A percentile compares a stretch with the other conserved stretches of the same genome.
These are phyloP conservation scores for Cymbidium sinense DNA, from an alignment of 106 monocot species.

Conservation along the genomic window DNA sequence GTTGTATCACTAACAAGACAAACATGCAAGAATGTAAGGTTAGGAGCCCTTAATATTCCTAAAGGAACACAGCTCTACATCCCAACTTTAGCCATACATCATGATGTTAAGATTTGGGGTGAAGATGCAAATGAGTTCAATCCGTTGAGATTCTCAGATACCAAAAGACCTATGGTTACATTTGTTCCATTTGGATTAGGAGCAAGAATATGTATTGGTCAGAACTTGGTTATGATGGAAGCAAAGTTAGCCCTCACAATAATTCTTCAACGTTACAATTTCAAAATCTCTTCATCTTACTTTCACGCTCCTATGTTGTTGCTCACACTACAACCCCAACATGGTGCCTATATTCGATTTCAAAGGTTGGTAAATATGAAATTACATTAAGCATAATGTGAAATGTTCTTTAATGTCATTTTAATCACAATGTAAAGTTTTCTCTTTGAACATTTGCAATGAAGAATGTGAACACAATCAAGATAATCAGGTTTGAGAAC, in stretches of 20 bases:
- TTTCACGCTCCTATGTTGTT: slow-evolving; percentile 12
- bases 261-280: slow-evolving; percentile 6
- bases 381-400: neutral
- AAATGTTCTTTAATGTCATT: neutral
- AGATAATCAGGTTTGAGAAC: neutral
- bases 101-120: slow-evolving; percentile 13
- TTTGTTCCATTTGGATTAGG: slow-evolving; percentile 11
- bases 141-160: slow-evolving; percentile 5
- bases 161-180: neutral
- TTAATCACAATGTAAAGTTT: neutral
- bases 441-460: neutral
- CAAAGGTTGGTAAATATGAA: neutral
- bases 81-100: slow-evolving; percentile 4
- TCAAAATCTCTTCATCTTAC: neutral
- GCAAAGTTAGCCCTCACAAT: slow-evolving; percentile 2
- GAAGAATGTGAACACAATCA: neutral
- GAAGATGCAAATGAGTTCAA: slow-evolving; percentile 12
- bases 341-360: slow-evolving; percentile 8
- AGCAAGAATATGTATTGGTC: slow-evolving; percentile 7
- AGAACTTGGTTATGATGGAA: slow-evolving; percentile 9
- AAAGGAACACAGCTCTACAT: slow-evolving; percentile 9
- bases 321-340: slow-evolving; percentile 13
- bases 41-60: slow-evolving; percentile 3
- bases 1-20: slow-evolving; percentile 2
- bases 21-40: slow-evolving; percentile 5